A percentile compares a stretch with the other conserved stretches of the same genome.
Evolutionary conservation across 2,329 filamentous ascomycete genomes (phyloP).

Genomic region (Clarireedia hainanense): DNA sequence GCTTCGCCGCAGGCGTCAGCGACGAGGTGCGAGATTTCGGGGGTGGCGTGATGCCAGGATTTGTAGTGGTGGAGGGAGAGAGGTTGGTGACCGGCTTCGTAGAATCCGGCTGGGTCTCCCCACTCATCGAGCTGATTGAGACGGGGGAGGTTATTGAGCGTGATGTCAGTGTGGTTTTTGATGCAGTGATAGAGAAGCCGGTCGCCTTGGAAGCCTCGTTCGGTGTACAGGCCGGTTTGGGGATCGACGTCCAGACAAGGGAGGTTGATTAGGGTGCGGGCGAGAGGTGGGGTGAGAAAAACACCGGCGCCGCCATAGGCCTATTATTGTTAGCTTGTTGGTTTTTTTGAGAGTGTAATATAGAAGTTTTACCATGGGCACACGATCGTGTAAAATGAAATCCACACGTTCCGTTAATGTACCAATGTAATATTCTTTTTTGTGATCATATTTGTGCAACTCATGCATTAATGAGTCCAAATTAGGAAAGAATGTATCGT

Average conservation of each 20-base stretch:
- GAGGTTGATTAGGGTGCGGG: slow-evolving; percentile 14
- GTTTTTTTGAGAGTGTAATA: slow-evolving; percentile 5
- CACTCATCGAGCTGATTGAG: slow-evolving; percentile 28
- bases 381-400: slow-evolving; percentile 19
- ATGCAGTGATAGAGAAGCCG: slow-evolving; percentile 28
- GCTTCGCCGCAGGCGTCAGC: slow-evolving; percentile 28
- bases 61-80: slow-evolving; percentile 28
- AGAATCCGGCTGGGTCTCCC: slow-evolving; percentile 28
- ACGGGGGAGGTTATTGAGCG: slow-evolving; percentile 21
- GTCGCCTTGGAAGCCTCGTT: slow-evolving; percentile 26
- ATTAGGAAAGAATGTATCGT: slow-evolving; percentile 29
- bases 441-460: slow-evolving; percentile 28
- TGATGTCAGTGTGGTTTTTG: slow-evolving; percentile 20
- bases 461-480: slow-evolving; percentile 23
- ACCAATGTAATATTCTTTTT: slow-evolving; percentile 26
- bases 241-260: slow-evolving; percentile 23
- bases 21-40: slow-evolving; percentile 21
- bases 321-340: slow-evolving; percentile 15
- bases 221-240: slow-evolving; percentile 15
- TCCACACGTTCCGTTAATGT: slow-evolving; percentile 28
- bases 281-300: slow-evolving; percentile 23
- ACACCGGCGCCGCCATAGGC: slow-evolving; percentile 29
- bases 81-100: slow-evolving; percentile 24
- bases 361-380: slow-evolving; percentile 6
- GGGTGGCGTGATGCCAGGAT: slow-evolving; percentile 25